Base-by-base conservation (phyloP, 306 rosid species). In the Cajanus cajan region DNA sequence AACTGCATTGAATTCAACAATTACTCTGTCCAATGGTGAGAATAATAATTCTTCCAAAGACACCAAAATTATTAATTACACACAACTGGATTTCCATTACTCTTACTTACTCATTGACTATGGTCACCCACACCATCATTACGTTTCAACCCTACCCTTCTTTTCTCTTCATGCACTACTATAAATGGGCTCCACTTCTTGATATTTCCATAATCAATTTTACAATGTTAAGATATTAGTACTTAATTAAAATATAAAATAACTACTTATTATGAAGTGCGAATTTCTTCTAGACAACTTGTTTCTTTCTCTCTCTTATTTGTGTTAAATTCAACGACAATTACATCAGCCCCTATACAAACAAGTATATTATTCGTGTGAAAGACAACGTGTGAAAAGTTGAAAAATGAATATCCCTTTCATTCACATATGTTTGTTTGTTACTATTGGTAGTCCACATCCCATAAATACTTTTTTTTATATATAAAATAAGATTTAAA, bases 371-470 rank as follows among this genome's bases (percentile, higher is more conserved):
- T n/a, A n/a, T n/a, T n/a, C n/a, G n/a, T n/a, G n/a, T n/a, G n/a
- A n/a, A n/a, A n/a, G n/a, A n/a, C 40, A 40, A 58, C 9, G 18
- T 58, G 37, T 58, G 65, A 11, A 24, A 37, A 18, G 8, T 4
- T 52, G 68, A 18, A 25, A 78, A 69, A 11, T 8, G 18, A 68
- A 65, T 51, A 66, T 77, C 81, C 10, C 8, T 15, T 34, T 8
- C 62, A 54, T 43, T 31, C 21, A 18, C 21, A 18, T 7, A 8
- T 52, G 8, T 8, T 28, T 43, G 8, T 12, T 51, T 21, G 48
- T n/a, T 22, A 18, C 41, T 70, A 31, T n/a, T 77, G 9, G 11
- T 28, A 21, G 28, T 82, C 78, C 65, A 82, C 78, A 4, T 76
- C n/a, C n/a, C n/a, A n/a, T n/a, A n/a, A n/a, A n/a, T n/a, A n/a